Percentiles rank a stretch among this genome's conserved stretches.
These are phyloP conservation scores for Ceratobasidium sp. DNA, from an alignment of 1,284 basidiomycete genomes.

Conservation along the genomic window DNA sequence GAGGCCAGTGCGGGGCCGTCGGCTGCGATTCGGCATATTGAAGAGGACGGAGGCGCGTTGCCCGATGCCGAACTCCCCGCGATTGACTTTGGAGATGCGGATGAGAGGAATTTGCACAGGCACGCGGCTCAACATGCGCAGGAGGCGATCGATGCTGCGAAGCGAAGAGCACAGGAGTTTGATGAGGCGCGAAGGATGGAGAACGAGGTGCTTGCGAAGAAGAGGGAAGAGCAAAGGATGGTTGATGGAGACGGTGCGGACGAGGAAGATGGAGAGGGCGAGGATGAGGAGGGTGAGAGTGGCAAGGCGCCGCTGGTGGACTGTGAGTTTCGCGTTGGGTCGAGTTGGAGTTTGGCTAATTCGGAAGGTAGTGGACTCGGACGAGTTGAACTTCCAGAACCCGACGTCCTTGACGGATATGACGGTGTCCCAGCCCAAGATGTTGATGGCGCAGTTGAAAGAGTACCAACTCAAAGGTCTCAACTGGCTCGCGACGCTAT, in stretches of 20 bases:
- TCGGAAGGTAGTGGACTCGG: slow-evolving; percentile 80
- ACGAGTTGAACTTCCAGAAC: slow-evolving; percentile 99
- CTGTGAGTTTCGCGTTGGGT: slow-evolving; percentile 54
- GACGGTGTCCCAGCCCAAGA: slow-evolving; percentile 92
- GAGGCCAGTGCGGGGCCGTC: slow-evolving; percentile 1
- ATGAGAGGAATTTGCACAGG: slow-evolving; percentile 88
- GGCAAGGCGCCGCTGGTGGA: slow-evolving; percentile 69
- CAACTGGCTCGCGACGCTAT: slow-evolving; percentile 98
- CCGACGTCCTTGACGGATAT: slow-evolving; percentile 93
- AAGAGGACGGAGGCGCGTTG: slow-evolving; percentile 27
- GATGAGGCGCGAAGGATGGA: slow-evolving; percentile 81
- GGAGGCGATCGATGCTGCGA: slow-evolving; percentile 87
- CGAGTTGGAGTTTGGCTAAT: not conserved
- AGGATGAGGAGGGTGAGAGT: slow-evolving; percentile 50
- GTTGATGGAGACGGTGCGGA: slow-evolving; percentile 67
- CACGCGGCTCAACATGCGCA: slow-evolving; percentile 94
- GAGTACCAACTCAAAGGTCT: slow-evolving; percentile 99
- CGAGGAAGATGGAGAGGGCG: slow-evolving; percentile 59
- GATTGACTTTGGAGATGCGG: slow-evolving; percentile 67
- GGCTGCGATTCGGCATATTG: slow-evolving; percentile 31
- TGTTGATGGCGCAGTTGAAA: slow-evolving; percentile 97
- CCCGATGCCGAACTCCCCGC: slow-evolving; percentile 8
- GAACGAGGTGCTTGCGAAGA: slow-evolving; percentile 63
- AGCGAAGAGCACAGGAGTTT: slow-evolving; percentile 86
- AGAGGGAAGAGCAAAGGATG: slow-evolving; percentile 77